Evolutionary conservation across 306 rosid species (phyloP).

Genomic region (Vicia villosa): DNA sequence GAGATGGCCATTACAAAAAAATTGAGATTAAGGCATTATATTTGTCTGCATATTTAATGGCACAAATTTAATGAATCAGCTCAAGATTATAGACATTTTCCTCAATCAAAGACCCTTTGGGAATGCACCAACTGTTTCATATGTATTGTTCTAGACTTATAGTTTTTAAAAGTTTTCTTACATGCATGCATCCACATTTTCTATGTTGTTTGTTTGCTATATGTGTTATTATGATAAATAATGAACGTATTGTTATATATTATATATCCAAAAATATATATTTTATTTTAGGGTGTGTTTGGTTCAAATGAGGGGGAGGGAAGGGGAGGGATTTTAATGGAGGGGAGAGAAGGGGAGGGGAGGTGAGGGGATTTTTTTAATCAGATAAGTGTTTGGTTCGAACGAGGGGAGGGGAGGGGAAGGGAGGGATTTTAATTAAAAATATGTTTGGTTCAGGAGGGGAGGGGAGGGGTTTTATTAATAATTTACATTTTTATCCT

Average conservation of each 20-base stretch:
- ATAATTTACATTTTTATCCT: too few species aligned
- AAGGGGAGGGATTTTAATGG: too few species aligned
- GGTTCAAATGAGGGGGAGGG: too few species aligned
- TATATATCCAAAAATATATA: too few species aligned
- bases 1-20: slow-evolving; percentile 28
- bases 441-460: too few species aligned
- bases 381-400: too few species aligned
- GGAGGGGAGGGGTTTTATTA: too few species aligned
- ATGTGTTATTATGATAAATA: not conserved
- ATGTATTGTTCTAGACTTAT: not conserved
- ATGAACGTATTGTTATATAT: not conserved
- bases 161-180: not conserved
- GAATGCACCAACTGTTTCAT: slow-evolving; percentile 4
- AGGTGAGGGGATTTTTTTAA: too few species aligned
- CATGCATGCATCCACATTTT: not conserved
- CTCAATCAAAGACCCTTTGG: slow-evolving; percentile 17
- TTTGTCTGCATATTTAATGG: slow-evolving; percentile 21
- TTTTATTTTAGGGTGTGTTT: too few species aligned
- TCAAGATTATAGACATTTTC: slow-evolving; percentile 26
- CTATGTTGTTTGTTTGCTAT: not conserved
- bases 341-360: too few species aligned
- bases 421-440: too few species aligned
- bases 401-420: too few species aligned
- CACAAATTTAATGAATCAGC: slow-evolving; percentile 35
- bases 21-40: slow-evolving; percentile 16